Evolutionary conservation across 2,329 filamentous ascomycete genomes (phyloP).

Genomic region (Stylonectria norvegica): DNA sequence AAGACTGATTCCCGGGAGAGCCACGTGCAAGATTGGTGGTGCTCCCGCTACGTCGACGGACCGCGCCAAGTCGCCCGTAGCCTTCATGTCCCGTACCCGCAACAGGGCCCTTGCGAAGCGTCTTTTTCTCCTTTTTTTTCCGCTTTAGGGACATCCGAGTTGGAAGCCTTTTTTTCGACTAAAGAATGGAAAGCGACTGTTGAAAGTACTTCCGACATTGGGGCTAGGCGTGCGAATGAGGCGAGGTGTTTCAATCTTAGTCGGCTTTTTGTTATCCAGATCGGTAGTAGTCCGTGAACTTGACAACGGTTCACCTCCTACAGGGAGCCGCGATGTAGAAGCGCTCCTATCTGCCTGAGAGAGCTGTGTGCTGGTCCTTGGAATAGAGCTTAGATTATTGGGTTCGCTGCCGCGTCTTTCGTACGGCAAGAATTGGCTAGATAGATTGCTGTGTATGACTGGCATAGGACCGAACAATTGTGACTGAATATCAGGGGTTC

Average conservation of each 20-base stretch:
- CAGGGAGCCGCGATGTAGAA: constrained; percentile 32
- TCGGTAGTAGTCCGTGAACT: constrained; percentile 9
- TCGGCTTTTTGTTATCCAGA: constrained; percentile 19
- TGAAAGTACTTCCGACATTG: constrained; percentile 51
- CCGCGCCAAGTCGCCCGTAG: constrained; percentile 63
- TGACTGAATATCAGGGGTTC: constrained; percentile 59
- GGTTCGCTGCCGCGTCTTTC: constrained; percentile 46
- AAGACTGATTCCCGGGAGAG: constrained; percentile 42
- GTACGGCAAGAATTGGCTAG: constrained; percentile 43
- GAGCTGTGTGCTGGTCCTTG: constrained; percentile 34
- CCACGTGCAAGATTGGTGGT: constrained; percentile 46
- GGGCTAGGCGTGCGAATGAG: constrained; percentile 50
- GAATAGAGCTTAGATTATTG: constrained; percentile 29
- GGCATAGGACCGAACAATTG: constrained; percentile 51
- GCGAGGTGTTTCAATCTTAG: constrained; percentile 16
- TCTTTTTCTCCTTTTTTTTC: constrained; percentile 41
- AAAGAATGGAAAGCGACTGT: constrained; percentile 74
- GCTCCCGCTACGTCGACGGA: constrained; percentile 62
- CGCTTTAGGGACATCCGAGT: constrained; percentile 50
- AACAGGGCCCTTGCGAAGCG: constrained; percentile 68
- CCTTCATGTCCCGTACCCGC: constrained; percentile 95
- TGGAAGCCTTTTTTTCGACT: constrained; percentile 65
- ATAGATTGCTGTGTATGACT: constrained; percentile 61
- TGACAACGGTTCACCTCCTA: constrained; percentile 17
- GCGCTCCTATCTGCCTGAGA: constrained; percentile 27